phyloP scores from a whole-genome alignment of 805 yeast genomes.

The Scheffersomyces stipitis region DNA sequence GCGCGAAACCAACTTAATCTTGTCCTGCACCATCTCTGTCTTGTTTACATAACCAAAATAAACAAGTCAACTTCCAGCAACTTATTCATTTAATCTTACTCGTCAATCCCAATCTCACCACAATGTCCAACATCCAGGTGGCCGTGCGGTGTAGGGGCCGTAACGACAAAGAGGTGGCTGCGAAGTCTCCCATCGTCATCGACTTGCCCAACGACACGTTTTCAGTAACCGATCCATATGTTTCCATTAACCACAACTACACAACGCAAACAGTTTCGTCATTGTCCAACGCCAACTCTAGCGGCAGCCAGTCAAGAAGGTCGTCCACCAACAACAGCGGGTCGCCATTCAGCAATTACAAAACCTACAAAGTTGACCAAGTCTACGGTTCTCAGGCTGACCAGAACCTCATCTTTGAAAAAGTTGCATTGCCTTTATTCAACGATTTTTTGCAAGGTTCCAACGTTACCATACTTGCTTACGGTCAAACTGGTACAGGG shows the following conservation, averaged over 20 bases:
- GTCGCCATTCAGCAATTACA: conserved; percentile 26
- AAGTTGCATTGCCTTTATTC: conserved; percentile 71
- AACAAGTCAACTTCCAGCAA: too few species aligned
- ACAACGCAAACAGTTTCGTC: conserved; percentile 14
- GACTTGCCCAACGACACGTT: conserved; percentile 39
- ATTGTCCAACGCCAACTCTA: background rate
- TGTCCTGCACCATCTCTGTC: too few species aligned
- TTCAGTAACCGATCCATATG: conserved; percentile 16
- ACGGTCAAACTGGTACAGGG: conserved; percentile 87
- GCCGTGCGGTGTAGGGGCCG: conserved; percentile 57
- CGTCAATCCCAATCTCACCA: too few species aligned
- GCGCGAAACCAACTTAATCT: too few species aligned
- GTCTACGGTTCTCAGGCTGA: conserved; percentile 83
- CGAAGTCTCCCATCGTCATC: conserved; percentile 49
- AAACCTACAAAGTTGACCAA: conserved; percentile 71
- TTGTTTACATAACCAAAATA: too few species aligned
- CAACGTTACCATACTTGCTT: conserved; percentile 78
- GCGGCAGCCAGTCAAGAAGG: conserved; percentile 3
- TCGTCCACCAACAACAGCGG: conserved; percentile 15
- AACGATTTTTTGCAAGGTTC: conserved; percentile 58
- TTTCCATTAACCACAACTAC: conserved; percentile 17
- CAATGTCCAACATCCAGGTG: conserved; percentile 47
- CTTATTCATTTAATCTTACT: too few species aligned
- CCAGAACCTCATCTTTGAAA: conserved; percentile 64
- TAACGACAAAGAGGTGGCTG: conserved; percentile 40